Evolutionary conservation across 1,139 yeast species (phyloP).

Genomic region (Taphrina deformans): DNA sequence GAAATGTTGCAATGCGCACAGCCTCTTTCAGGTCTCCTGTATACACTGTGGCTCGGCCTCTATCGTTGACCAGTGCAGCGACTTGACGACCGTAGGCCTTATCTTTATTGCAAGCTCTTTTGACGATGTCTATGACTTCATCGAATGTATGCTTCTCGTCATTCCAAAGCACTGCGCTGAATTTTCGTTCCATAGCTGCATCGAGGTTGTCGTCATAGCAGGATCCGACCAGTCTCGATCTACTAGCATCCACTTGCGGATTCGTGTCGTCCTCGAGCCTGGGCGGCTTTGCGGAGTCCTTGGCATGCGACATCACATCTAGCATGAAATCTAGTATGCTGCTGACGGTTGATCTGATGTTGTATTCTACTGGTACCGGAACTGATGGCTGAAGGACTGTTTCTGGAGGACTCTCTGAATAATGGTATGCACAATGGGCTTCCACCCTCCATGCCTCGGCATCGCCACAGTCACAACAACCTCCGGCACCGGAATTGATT

Average conservation of each 20-base stretch:
- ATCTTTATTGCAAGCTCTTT: constrained; percentile 63
- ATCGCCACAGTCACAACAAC: constrained; percentile 96
- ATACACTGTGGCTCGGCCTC: constrained; percentile 71
- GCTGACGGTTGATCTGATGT: constrained; percentile 51
- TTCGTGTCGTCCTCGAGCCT: constrained; percentile 10
- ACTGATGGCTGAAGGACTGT: constrained; percentile 37
- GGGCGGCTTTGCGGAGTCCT: constrained; percentile 40
- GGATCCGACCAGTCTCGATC: constrained; percentile 1
- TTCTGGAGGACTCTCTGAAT: constrained; percentile 38
- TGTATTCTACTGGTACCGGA: constrained; percentile 43
- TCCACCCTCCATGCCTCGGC: constrained; percentile 68
- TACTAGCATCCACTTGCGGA: constrained; percentile 3
- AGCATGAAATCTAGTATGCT: constrained; percentile 68
- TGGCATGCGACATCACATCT: constrained; percentile 60
- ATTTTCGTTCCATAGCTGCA: constrained; percentile 47
- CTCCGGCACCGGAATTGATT: constrained; percentile 79
- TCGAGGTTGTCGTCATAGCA: constrained; percentile 47
- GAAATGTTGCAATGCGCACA: constrained; percentile 55
- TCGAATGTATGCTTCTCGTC: constrained; percentile 74
- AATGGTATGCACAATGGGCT: constrained; percentile 55
- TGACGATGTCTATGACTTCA: constrained; percentile 69
- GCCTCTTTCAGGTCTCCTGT: constrained; percentile 57
- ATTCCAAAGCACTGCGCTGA: constrained; percentile 58
- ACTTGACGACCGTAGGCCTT: constrained; percentile 74
- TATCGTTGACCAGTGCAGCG: constrained; percentile 59